Conservation (phyloP, 2,329 filamentous ascomycete genomes). For the Colletotrichum sp. region DNA sequence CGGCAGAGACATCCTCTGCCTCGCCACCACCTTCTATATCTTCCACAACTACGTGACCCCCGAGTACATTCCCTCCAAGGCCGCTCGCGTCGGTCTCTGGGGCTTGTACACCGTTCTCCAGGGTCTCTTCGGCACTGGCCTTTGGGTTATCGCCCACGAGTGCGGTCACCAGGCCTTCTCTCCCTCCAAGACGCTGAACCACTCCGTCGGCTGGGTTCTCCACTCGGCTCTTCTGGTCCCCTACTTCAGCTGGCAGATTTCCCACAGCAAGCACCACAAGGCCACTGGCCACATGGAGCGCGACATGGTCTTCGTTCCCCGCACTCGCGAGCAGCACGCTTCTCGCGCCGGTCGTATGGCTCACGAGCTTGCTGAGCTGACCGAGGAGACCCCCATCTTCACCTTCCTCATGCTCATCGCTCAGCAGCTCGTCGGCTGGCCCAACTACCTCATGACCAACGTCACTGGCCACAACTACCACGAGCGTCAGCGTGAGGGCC, state of each 20-base stretch:
- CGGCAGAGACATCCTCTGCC: slow-evolving; percentile 74
- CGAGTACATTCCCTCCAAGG: slow-evolving; percentile 75
- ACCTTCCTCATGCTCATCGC: slow-evolving; percentile 75
- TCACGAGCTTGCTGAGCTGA: slow-evolving; percentile 86
- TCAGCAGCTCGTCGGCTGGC: slow-evolving; percentile 95
- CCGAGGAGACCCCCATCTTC: slow-evolving; percentile 91
- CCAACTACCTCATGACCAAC: slow-evolving; percentile 87
- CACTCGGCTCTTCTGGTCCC: slow-evolving; percentile 91
- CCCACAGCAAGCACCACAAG: slow-evolving; percentile 99
- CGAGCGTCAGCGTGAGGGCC: slow-evolving; percentile 88
- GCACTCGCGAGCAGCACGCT: slow-evolving; percentile 84
- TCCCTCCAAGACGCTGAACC: slow-evolving; percentile 87
- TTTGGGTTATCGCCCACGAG: slow-evolving; percentile 98
- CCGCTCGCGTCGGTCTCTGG: slow-evolving; percentile 70
- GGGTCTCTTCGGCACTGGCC: slow-evolving; percentile 89
- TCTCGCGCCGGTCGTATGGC: slow-evolving; percentile 73
- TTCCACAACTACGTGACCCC: slow-evolving; percentile 92
- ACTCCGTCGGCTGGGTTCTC: slow-evolving; percentile 88
- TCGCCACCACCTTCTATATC: slow-evolving; percentile 81
- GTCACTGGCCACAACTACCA: slow-evolving; percentile 97
- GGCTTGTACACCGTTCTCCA: slow-evolving; percentile 77
- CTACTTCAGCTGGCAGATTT: slow-evolving; percentile 99
- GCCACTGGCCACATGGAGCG: slow-evolving; percentile 95
- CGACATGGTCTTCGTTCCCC: slow-evolving; percentile 99
- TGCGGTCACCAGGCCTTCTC: slow-evolving; percentile 98